Conservation (phyloP, 2,329 filamentous ascomycete species). For the Kalmusia sp. region DNA sequence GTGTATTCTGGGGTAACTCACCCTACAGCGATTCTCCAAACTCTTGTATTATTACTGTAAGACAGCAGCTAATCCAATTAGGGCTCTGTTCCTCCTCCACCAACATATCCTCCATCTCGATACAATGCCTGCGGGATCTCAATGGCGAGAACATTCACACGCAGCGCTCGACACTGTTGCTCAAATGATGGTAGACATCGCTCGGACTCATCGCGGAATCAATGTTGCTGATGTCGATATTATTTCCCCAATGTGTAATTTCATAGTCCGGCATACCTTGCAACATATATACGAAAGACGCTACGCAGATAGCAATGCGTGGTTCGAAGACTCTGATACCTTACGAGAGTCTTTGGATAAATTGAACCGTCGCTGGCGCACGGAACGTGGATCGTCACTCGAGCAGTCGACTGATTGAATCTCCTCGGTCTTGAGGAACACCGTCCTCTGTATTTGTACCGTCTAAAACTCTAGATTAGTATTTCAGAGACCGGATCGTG, state of each 20-base stretch:
- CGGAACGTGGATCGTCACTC: not conserved
- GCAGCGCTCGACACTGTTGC: constrained; percentile 10
- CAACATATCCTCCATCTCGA: constrained; percentile 3
- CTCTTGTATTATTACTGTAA: too few relatives aligned
- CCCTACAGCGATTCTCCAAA: too few relatives aligned
- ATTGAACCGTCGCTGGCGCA: constrained; percentile 6
- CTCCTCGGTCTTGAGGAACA: too few relatives aligned
- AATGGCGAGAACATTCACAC: constrained; percentile 8
- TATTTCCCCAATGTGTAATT: constrained; percentile 1
- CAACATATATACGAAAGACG: constrained; percentile 8
- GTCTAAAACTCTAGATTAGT: too few relatives aligned
- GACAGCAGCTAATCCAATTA: too few relatives aligned
- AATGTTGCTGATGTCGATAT: not conserved
- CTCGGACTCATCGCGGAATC: constrained; percentile 10
- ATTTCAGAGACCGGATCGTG: too few relatives aligned
- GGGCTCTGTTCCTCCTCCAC: not conserved
- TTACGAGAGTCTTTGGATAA: constrained; percentile 5
- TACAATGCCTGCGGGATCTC: not conserved
- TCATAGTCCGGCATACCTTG: constrained; percentile 6
- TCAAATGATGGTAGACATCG: constrained; percentile 14
- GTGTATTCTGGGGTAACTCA: too few relatives aligned
- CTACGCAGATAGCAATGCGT: constrained; percentile 5
- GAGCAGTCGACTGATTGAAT: not conserved
- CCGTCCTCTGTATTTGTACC: too few relatives aligned
- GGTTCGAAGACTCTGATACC: constrained; percentile 10